Conservation (phyloP, 352 stramenopile genomes). For the Phytophthora foliorum region DNA sequence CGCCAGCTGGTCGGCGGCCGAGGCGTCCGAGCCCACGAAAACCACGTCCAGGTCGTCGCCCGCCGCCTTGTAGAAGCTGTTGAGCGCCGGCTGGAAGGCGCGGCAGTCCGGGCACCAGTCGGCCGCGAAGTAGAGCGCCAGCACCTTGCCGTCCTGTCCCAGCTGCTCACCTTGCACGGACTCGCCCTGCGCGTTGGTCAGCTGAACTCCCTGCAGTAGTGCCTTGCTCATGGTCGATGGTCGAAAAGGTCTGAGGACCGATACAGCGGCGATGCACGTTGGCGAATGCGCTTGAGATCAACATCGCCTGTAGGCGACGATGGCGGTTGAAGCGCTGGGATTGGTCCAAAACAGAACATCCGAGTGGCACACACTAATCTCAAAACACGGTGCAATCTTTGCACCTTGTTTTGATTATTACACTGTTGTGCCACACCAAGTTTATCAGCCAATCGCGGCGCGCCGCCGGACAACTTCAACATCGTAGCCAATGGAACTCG, state of each 20-base stretch:
- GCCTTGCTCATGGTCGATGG: slow-evolving; percentile 49
- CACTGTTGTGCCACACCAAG: slow-evolving; percentile 1
- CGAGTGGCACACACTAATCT: background rate
- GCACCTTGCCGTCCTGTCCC: slow-evolving; percentile 54
- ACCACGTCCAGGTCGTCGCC: slow-evolving; percentile 75
- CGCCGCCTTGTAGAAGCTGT: slow-evolving; percentile 71
- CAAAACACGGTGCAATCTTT: background rate
- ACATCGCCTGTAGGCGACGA: background rate
- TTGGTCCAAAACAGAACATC: slow-evolving; percentile 12
- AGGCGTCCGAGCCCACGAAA: slow-evolving; percentile 81
- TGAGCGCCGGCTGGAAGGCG: slow-evolving; percentile 80
- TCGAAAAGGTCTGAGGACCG: too few relatives aligned
- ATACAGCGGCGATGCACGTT: slow-evolving; percentile 6
- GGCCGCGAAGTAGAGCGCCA: slow-evolving; percentile 86
- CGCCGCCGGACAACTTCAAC: slow-evolving; percentile 19
- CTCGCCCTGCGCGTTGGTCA: slow-evolving; percentile 68
- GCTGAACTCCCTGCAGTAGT: slow-evolving; percentile 61
- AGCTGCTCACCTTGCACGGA: slow-evolving; percentile 52
- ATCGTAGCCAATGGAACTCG: slow-evolving; percentile 5
- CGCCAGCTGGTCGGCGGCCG: slow-evolving; percentile 58
- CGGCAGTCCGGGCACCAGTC: slow-evolving; percentile 90
- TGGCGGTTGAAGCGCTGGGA: background rate
- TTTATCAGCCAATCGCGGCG: slow-evolving; percentile 22
- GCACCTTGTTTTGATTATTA: slow-evolving; percentile 1
- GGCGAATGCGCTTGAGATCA: slow-evolving; percentile 13